Base-by-base conservation (phyloP, 371 early-diverging fungal species). In the Phascolomyces articulosus region DNA sequence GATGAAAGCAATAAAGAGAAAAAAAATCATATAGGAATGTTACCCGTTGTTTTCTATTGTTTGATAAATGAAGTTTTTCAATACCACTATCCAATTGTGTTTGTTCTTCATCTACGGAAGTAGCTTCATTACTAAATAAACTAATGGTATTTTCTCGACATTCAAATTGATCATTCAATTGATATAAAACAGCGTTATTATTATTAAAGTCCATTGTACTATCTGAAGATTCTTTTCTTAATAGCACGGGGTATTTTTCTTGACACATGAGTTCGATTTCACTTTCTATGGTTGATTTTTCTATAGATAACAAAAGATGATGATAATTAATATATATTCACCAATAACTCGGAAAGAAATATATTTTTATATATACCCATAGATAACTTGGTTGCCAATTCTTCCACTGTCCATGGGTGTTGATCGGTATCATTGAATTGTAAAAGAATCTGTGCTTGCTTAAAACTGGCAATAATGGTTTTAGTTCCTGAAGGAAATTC, bases 41-140 rank as follows among this genome's bases (percentile, higher is more conserved):
- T 23, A 51, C 51, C 51, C 23, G 51, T 7, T 51, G 24, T n/a
- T 51, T 51, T 51, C 51, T 51, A 23, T 51, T 51, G 21, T 51
- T 23, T 8, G 11, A 11, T 34, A 34, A 34, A 6, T 34, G 34
- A 9, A 6, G 6, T 34, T 34, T 34, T 1, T 7, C 24, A 23
- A 24, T 23, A 23, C 15, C 26, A 51, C 23, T 51, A 10, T 24
- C 51, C 51, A 51, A n/a, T n/a, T 24, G 20, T 4, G 1, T 51
- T 24, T 51, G 51, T 51, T 51, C 51, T 24, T 23, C 51, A 23
- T 20, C n/a, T n/a, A n/a, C n/a, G n/a, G n/a, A n/a, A n/a, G n/a
- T n/a, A 24, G 20, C 51, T 2, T 2, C 51, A 10, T 10, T 7
- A 1, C 6, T 11, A 24, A 10, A 24, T 3, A 51, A 11, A 4